Evolutionary conservation across 1,284 basidiomycete genomes (phyloP).

Genomic region (Prillingera fragicola): DNA sequence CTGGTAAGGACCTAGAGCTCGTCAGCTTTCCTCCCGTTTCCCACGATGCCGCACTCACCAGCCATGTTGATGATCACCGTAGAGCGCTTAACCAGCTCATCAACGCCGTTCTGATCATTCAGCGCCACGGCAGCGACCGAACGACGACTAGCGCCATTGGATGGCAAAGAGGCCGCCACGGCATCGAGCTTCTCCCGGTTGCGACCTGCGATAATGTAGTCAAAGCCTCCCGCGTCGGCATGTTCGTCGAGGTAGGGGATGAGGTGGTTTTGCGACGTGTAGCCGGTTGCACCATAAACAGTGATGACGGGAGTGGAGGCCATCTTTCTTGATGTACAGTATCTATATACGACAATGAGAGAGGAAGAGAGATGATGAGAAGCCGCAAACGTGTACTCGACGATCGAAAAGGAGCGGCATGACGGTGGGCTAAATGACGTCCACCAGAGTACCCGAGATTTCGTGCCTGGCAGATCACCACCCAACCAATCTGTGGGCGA

Average conservation of each 20-base stretch:
- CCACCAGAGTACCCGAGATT: no score
- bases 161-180: conserved; percentile 14
- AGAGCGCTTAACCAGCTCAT: conserved; percentile 23
- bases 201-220: conserved; percentile 39
- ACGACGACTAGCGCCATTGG: not conserved
- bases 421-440: no score
- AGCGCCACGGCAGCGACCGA: conserved; percentile 27
- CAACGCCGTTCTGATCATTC: conserved; percentile 27
- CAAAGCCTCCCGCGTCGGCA: conserved; percentile 26
- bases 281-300: conserved; percentile 45
- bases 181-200: conserved; percentile 32
- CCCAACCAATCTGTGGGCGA: no score
- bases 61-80: conserved; percentile 39
- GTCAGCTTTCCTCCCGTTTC: conserved; percentile 1
- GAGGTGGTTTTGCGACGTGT: conserved; percentile 33
- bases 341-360: no score
- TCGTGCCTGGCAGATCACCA: no score
- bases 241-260: conserved; percentile 40
- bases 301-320: conserved; percentile 31
- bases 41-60: conserved; percentile 21
- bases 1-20: conserved; percentile 30
- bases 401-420: no score
- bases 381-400: no score
- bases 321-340: no score
- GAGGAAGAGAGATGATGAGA: no score